Evolutionary conservation across 345 rosid genomes (phyloP), one percentile per base, ranked within the genome.

Genomic region (Pistacia atlantica): DNA sequence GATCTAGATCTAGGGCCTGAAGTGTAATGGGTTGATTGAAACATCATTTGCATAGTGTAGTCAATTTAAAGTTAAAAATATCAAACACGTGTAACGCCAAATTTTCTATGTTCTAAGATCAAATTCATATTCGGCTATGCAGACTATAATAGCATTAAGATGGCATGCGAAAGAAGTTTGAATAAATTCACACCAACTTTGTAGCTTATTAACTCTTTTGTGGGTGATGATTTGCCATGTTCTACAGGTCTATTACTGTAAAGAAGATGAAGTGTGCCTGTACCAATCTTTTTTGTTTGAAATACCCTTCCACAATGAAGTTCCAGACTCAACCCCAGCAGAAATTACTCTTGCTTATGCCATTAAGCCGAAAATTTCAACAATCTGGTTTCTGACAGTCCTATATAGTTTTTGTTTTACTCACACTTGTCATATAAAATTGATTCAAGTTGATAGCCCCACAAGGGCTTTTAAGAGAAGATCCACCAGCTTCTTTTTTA

Each of bases 241-340:
- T 35, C 45, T 64, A 68, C 82, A 90, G 97, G 97, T 92, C 11
- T 90, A 86, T 79, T 95, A 93, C 76, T 95, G 97, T 77, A 95
- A 95, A 86, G 97, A 95, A 84, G 96, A 95, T 73, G 99, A 92
- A 80, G 94, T 95, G 59, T 93, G 99, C 80, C 84, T 93, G 72
- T 95, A 95, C 75, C 95, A 93, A 74, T 89, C 98, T 88, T 95
- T n/a, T 71, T 77, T 84, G 69, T 95, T 95, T 73, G 97, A 93
- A 86, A 84, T 92, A 46, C 88, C 91, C 28, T 92, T 95, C 77
- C 86, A 81, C 71, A 85, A 87, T 83, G 83, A 83, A 80, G 71
- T 35, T 37, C 74, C 81, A n/a, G 31, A 65, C 57, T 73, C n/a
- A 42, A 55, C 79, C 33, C 71, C 69, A 31, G 80, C n/a, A 35